These are phyloP conservation scores for Aciculosporium take DNA, from an alignment of 2,329 filamentous ascomycete genomes.

Conservation along the genomic window DNA sequence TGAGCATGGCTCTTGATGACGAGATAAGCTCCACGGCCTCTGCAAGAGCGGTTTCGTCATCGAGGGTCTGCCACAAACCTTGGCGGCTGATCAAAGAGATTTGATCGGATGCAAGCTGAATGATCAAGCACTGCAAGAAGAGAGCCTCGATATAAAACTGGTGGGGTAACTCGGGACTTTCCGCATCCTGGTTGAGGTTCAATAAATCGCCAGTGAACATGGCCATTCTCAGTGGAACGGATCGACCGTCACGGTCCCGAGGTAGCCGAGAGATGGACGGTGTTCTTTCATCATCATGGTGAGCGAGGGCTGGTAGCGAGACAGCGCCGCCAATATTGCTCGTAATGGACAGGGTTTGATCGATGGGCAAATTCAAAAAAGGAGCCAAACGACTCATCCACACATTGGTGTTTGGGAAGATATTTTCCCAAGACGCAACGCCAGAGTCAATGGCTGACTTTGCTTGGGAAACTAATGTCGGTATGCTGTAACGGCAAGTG, in stretches of 20 bases:
- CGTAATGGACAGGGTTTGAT: slow-evolving; percentile 56
- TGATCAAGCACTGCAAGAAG: slow-evolving; percentile 35
- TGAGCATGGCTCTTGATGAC: slow-evolving; percentile 24
- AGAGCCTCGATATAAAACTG: slow-evolving; percentile 35
- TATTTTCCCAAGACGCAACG: slow-evolving; percentile 20
- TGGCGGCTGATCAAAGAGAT: slow-evolving; percentile 29
- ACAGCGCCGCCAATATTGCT: slow-evolving; percentile 58
- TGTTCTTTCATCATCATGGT: not conserved
- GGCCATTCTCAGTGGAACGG: slow-evolving; percentile 60
- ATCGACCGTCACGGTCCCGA: slow-evolving; percentile 55
- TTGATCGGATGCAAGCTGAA: slow-evolving; percentile 40
- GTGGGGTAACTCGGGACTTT: slow-evolving; percentile 24
- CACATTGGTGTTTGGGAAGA: slow-evolving; percentile 48
- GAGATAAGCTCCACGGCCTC: slow-evolving; percentile 31
- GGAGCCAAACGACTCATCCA: slow-evolving; percentile 52
- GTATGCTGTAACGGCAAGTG: slow-evolving; percentile 22
- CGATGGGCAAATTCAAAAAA: slow-evolving; percentile 37
- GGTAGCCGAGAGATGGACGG: slow-evolving; percentile 33
- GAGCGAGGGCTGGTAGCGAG: slow-evolving; percentile 32
- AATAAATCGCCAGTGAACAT: slow-evolving; percentile 53
- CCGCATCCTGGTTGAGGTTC: slow-evolving; percentile 27
- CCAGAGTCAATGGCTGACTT: slow-evolving; percentile 18
- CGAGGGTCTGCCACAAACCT: slow-evolving; percentile 32
- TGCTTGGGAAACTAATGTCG: slow-evolving; percentile 37
- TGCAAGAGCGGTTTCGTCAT: slow-evolving; percentile 18